Evolutionary conservation across 192 early-diverging fungal species (phyloP).

Genomic region (Paraglomus brasilianum): DNA sequence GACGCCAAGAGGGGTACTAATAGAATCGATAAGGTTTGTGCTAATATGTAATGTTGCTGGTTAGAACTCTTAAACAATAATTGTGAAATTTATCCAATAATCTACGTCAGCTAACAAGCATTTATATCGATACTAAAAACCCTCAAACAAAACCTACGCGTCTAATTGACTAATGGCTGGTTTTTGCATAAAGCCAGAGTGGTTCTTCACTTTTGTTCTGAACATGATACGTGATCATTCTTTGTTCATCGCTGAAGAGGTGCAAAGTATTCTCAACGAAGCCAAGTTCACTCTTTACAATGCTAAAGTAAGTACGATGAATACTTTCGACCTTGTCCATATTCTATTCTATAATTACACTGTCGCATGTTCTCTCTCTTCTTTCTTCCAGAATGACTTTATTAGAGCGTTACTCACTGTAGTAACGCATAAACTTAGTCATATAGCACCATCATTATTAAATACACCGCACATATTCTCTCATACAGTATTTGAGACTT

Average conservation of each 20-base stretch:
- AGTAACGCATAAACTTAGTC: slow-evolving; percentile 57
- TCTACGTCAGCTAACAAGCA: neutral
- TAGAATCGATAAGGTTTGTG: slow-evolving; percentile 66
- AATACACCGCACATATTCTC: slow-evolving; percentile 58
- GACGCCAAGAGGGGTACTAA: slow-evolving; percentile 67
- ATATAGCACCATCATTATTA: slow-evolving; percentile 51
- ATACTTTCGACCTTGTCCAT: neutral
- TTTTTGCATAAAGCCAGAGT: slow-evolving; percentile 60
- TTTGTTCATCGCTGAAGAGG: slow-evolving; percentile 60
- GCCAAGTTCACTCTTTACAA: slow-evolving; percentile 44
- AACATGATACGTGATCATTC: slow-evolving; percentile 58
- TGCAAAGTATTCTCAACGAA: slow-evolving; percentile 62
- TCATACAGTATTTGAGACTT: slow-evolving; percentile 63
- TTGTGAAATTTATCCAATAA: neutral
- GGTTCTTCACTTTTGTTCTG: slow-evolving; percentile 66
- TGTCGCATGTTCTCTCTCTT: neutral
- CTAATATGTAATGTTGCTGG: neutral
- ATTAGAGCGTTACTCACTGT: slow-evolving; percentile 55
- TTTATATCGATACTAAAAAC: neutral
- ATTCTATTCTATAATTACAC: neutral
- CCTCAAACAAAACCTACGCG: neutral
- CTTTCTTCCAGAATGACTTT: slow-evolving; percentile 55
- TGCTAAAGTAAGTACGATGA: slow-evolving; percentile 44
- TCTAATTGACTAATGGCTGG: slow-evolving; percentile 1
- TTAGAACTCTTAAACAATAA: neutral